Base-by-base conservation (phyloP, 2,329 filamentous ascomycete genomes). In the Aspergillus aculeatus region DNA sequence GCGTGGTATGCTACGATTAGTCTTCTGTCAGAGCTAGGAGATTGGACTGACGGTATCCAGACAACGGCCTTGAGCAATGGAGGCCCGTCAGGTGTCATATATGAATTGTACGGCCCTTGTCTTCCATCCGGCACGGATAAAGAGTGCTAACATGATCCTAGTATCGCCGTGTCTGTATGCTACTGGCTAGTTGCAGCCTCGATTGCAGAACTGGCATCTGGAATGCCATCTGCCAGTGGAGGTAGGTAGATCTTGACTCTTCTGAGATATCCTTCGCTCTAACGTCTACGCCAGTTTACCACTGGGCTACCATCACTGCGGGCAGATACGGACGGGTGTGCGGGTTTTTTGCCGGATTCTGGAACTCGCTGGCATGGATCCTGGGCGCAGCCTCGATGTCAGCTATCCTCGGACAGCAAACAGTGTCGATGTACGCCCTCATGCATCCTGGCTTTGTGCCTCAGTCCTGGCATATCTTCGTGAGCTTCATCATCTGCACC, bases 381-480 rank as follows among this genome's bases (percentile, higher is more conserved):
- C 85, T 88, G 59, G 85, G 84, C 62, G 78, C 86, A 5, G 83
- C 85, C 4, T 84, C 84, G 1, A 83, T 88, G 67, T 75, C 82
- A 16, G 80, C 82, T 58, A 86, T 88, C 59, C 78, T 84, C 4
- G 82, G 81, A 62, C 87, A 88, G 67, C 81, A 87, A 64, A 74
- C 82, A 12, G 82, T 88, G 19, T 82, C 84, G 66, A 83, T 88
- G 80, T 88, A 88, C 69, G 78, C 80, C 5, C 72, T 85, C 29
- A 86, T 84, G 73, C 82, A 88, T 67, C 79, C 80, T 1, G 81
- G 75, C 5, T 86, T 85, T 57, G 72, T 73, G 11, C 74, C 80
- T 16, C 63, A 83, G 61, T 66, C 81, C 32, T 88, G 85, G 85
- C 83, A 87, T 60, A 79, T 84, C 35, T 88, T 86, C 67, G 70